Percentiles rank a stretch among this genome's conserved stretches.
Conservation (phyloP, 805 yeast species). For the Scheffersomyces coipomensis region DNA sequence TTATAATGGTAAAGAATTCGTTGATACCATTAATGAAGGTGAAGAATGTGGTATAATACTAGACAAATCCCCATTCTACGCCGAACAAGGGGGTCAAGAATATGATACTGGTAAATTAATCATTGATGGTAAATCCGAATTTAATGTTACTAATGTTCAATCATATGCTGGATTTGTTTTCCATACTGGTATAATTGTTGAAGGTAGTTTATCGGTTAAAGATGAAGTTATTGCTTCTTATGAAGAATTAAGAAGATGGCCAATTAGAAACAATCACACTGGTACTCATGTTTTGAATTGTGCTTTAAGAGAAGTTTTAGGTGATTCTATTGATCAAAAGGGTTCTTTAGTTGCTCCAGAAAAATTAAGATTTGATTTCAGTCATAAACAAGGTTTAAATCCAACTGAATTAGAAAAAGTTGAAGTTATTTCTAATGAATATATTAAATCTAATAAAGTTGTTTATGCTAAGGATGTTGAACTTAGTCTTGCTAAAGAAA, state of each 20-base stretch:
- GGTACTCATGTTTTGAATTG: slow-evolving; percentile 94
- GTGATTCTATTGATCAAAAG: slow-evolving; percentile 88
- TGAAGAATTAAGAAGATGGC: slow-evolving; percentile 93
- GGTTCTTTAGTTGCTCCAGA: slow-evolving; percentile 97
- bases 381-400: slow-evolving; percentile 83
- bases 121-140: slow-evolving; percentile 83
- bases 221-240: slow-evolving; percentile 80
- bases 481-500: slow-evolving; percentile 67
- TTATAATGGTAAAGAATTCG: slow-evolving; percentile 64
- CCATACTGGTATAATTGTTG: slow-evolving; percentile 84
- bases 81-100: slow-evolving; percentile 99
- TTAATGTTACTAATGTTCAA: slow-evolving; percentile 90
- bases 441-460: slow-evolving; percentile 64
- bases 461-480: slow-evolving; percentile 86
- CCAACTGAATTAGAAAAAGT: slow-evolving; percentile 69
- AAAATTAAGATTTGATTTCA: slow-evolving; percentile 92
- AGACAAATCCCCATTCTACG: slow-evolving; percentile 92
- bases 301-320: slow-evolving; percentile 83
- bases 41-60: slow-evolving; percentile 67
- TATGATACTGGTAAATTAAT: slow-evolving; percentile 91
- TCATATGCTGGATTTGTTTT: slow-evolving; percentile 90
- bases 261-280: slow-evolving; percentile 95
- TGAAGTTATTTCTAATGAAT: slow-evolving; percentile 70
- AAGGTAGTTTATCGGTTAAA: slow-evolving; percentile 69
- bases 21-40: slow-evolving; percentile 38